A percentile compares a stretch with the other conserved stretches of the same genome.
phyloP scores from a whole-genome alignment of 495 filamentous ascomycete species.

The Podospora pseudopauciseta region DNA sequence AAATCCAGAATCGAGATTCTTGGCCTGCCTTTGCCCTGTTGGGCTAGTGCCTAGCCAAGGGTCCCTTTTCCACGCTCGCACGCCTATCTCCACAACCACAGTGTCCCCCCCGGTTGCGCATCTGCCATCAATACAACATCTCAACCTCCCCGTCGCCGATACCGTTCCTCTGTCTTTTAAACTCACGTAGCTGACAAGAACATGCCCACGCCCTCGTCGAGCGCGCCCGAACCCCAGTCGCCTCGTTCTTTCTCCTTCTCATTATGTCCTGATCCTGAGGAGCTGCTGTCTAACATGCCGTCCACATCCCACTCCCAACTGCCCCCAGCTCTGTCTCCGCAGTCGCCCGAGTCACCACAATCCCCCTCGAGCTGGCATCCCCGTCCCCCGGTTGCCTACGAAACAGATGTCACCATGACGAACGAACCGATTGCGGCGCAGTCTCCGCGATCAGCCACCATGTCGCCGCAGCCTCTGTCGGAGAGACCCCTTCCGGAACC shows the following conservation, averaged over 20 bases:
- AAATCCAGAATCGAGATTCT: constrained; percentile 4
- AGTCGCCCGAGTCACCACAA: constrained; percentile 12
- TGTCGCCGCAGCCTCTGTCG: constrained; percentile 37
- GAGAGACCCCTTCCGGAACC: constrained; percentile 17
- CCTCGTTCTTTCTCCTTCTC: constrained; percentile 40
- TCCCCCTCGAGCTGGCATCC: constrained; percentile 27
- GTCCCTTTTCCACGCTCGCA: background rate
- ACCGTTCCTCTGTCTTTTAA: background rate
- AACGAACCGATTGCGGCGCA: constrained; percentile 7
- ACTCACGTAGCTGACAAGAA: constrained; percentile 9
- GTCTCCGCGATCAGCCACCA: constrained; percentile 34
- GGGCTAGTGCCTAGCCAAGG: constrained; percentile 5
- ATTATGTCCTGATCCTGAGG: constrained; percentile 45
- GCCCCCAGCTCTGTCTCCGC: constrained; percentile 3
- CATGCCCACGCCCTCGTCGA: constrained; percentile 54
- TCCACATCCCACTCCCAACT: constrained; percentile 10
- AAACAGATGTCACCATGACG: constrained; percentile 12
- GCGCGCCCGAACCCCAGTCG: constrained; percentile 37
- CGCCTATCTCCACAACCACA: background rate
- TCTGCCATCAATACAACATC: background rate
- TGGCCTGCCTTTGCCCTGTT: background rate
- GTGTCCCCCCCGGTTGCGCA: background rate
- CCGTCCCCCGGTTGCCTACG: constrained; percentile 10
- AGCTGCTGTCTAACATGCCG: constrained; percentile 14
- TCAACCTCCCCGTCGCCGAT: constrained; percentile 2